A percentile compares a stretch with the other conserved stretches of the same genome.
Evolutionary conservation across 441 rosid species (phyloP).

Genomic region (Hura crepitans): DNA sequence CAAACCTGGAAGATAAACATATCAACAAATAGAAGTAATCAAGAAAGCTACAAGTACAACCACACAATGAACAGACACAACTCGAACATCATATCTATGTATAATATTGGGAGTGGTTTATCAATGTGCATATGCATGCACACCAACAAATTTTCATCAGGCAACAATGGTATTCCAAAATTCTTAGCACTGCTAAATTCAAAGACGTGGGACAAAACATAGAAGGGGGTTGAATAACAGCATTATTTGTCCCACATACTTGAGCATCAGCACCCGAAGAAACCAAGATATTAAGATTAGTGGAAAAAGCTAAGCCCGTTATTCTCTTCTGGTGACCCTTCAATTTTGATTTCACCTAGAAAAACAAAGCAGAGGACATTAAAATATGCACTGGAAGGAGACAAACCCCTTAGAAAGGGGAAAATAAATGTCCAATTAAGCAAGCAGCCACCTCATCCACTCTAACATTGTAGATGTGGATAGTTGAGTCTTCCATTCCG

Average conservation of each 20-base stretch:
- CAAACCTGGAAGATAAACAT: not conserved
- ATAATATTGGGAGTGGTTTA: not conserved
- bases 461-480: constrained; percentile 82
- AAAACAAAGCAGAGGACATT: constrained; percentile 22
- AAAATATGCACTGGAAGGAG: constrained; percentile 4
- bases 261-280: constrained; percentile 98
- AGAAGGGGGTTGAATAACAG: not conserved
- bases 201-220: not conserved
- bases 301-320: constrained; percentile 86
- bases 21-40: not conserved
- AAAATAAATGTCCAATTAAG: not conserved
- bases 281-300: constrained; percentile 70
- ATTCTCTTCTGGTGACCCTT: constrained; percentile 89
- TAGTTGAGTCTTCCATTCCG: constrained; percentile 94
- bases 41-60: not conserved
- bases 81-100: not conserved
- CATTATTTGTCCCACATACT: constrained; percentile 39
- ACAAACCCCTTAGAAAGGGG: constrained; percentile 1
- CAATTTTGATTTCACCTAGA: constrained; percentile 75
- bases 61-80: not conserved
- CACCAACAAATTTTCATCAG: not conserved
- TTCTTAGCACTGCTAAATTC: not conserved
- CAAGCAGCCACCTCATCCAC: constrained; percentile 66
- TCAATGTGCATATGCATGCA: not conserved
- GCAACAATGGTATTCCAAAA: not conserved